Evolutionary conservation across 225 moss, liverwort and hornwort genomes (phyloP).

Genomic region (Sphagnum contortum): DNA sequence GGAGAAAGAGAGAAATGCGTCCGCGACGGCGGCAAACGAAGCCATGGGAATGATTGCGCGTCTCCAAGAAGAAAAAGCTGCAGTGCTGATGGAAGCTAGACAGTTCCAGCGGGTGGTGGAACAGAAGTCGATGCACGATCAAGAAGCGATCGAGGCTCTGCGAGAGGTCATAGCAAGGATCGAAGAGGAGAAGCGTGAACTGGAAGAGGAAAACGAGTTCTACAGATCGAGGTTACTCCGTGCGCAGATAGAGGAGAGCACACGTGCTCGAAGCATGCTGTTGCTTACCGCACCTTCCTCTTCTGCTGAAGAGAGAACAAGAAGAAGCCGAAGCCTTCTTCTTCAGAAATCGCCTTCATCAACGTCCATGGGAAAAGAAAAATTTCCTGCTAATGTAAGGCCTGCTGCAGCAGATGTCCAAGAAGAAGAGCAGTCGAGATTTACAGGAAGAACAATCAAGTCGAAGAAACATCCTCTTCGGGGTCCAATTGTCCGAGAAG

Average conservation of each 20-base stretch:
- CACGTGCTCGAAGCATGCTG: too few relatives aligned
- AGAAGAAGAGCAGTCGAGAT: too few relatives aligned
- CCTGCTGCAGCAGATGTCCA: too few relatives aligned
- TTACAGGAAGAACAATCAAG: too few relatives aligned
- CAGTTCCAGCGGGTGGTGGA: slow-evolving; percentile 78
- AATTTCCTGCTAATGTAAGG: too few relatives aligned
- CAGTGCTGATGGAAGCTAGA: slow-evolving; percentile 61
- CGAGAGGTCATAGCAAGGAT: slow-evolving; percentile 39
- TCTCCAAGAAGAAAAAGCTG: slow-evolving; percentile 82
- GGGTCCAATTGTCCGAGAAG: too few relatives aligned
- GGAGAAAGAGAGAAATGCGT: slow-evolving; percentile 75
- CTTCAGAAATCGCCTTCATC: too few relatives aligned
- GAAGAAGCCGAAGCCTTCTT: too few relatives aligned
- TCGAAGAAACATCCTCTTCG: too few relatives aligned
- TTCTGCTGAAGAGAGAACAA: too few relatives aligned
- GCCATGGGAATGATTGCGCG: slow-evolving; percentile 88
- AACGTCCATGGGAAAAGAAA: too few relatives aligned
- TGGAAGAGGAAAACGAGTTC: slow-evolving; percentile 40
- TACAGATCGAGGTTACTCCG: slow-evolving; percentile 21
- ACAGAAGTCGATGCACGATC: slow-evolving; percentile 62
- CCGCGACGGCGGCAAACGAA: slow-evolving; percentile 65
- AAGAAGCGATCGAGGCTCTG: slow-evolving; percentile 50
- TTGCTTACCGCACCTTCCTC: too few relatives aligned
- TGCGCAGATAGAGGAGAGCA: neutral
- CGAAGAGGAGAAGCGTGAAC: slow-evolving; percentile 39